Evolutionary conservation across 805 yeast species (phyloP).

Genomic region (Wickerhamiella alocasiicola): DNA sequence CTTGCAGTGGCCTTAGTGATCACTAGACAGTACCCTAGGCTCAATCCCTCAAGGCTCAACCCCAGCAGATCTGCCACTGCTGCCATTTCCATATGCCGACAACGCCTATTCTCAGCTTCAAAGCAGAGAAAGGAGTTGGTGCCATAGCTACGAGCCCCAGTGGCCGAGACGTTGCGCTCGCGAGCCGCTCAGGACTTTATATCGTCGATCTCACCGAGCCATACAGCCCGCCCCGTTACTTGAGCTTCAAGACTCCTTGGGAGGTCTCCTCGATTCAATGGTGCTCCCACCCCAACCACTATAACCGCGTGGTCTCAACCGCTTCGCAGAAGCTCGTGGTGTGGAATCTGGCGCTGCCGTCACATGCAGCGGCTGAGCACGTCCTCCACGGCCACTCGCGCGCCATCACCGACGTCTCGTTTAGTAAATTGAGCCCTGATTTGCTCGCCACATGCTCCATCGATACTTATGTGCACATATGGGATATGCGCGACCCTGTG

Average conservation of each 20-base stretch:
- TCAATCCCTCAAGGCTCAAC: too few relatives aligned
- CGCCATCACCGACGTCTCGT: constrained; percentile 92
- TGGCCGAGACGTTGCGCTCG: constrained; percentile 87
- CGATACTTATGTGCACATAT: constrained; percentile 72
- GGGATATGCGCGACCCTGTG: constrained; percentile 78
- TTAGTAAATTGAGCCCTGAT: constrained; percentile 80
- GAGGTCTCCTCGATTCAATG: constrained; percentile 98
- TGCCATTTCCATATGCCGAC: too few relatives aligned
- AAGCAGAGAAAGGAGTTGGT: constrained; percentile 86
- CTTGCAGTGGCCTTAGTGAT: too few relatives aligned
- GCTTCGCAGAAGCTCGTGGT: constrained; percentile 90
- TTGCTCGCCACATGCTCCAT: constrained; percentile 84
- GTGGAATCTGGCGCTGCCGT: constrained; percentile 74
- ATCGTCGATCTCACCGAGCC: constrained; percentile 94
- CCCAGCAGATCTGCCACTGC: too few relatives aligned
- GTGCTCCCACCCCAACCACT: constrained; percentile 81
- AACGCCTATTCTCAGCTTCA: constrained; percentile 64
- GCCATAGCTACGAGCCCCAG: constrained; percentile 83
- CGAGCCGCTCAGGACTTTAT: constrained; percentile 73
- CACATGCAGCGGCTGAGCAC: constrained; percentile 67
- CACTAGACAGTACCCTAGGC: too few relatives aligned
- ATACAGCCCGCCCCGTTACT: constrained; percentile 86
- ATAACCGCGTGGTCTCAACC: constrained; percentile 86
- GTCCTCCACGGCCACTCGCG: constrained; percentile 82
- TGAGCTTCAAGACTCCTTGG: constrained; percentile 88